phyloP scores from a whole-genome alignment of 768 basidiomycete species.

The Trametes cinnabarina region DNA sequence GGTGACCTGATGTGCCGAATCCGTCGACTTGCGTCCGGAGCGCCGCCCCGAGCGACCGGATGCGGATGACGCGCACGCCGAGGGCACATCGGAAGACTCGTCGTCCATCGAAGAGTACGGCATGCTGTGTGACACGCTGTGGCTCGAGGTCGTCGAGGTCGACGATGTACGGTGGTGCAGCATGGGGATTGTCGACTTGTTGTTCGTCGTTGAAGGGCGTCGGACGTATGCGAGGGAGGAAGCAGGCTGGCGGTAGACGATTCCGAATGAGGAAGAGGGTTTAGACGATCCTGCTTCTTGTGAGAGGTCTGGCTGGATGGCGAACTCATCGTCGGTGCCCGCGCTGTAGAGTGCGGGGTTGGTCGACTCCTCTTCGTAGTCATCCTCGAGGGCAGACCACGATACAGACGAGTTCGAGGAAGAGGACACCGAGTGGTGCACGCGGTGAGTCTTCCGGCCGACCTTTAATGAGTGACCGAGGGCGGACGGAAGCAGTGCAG shows the following conservation, averaged over 20 bases:
- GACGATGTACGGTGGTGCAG: conserved; percentile 56
- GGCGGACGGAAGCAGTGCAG: conserved; percentile 57
- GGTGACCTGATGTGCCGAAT: conserved; percentile 1
- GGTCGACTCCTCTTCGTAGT: conserved; percentile 52
- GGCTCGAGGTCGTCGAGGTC: conserved; percentile 33
- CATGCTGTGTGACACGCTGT: conserved; percentile 23
- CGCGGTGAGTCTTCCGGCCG: conserved; percentile 40
- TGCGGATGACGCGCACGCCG: conserved; percentile 17
- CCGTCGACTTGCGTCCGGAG: conserved; percentile 20
- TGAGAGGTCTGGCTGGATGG: conserved; percentile 34
- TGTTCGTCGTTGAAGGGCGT: conserved; percentile 69
- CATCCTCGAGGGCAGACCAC: conserved; percentile 66
- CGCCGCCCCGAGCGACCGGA: conserved; percentile 31
- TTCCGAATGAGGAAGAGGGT: conserved; percentile 34
- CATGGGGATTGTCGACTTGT: conserved; percentile 56
- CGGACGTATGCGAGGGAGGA: conserved; percentile 64
- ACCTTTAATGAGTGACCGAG: conserved; percentile 52
- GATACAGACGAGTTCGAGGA: conserved; percentile 63
- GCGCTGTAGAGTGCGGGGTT: conserved; percentile 28
- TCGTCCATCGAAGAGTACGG: conserved; percentile 27
- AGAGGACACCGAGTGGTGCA: conserved; percentile 56
- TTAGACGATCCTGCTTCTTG: conserved; percentile 43
- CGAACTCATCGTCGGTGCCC: conserved; percentile 32
- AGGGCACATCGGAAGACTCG: conserved; percentile 44
- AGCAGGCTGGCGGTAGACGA: conserved; percentile 26